Base-by-base conservation (phyloP, 2,329 filamentous ascomycete species). In the Alternaria sp. region DNA sequence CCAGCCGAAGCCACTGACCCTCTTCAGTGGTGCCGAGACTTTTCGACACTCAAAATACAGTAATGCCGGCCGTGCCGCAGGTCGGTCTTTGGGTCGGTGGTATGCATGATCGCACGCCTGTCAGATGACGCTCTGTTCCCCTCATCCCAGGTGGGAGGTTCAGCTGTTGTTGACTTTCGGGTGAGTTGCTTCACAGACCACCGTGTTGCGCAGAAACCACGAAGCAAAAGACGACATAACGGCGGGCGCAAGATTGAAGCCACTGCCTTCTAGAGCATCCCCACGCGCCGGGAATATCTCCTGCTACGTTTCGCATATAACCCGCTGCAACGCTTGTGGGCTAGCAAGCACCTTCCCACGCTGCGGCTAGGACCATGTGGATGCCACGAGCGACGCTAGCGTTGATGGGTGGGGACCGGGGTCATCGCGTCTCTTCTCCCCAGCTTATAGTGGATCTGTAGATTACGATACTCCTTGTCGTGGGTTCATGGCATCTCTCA, bases 361-460 rank as follows among this genome's bases (percentile, higher is more conserved):
- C 49, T 43, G 25, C 54, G 54, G 13, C 54, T 62, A 56, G 50
- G 23, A 44, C 19, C 32, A 40, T 40, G 19, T 49, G 44, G 25
- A 50, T 54, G 56, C 60, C 54, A 58, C 55, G 55, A 59, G 57
- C 59, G 52, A 56, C 52, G 25, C 46, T 63, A 61, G 43, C 47
- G 52, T 44, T 54, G 17, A 65, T 60, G 60, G 62, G 62, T 61
- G 58, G 54, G 36, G 59, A 54, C 63, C 57, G 50, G 59, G 61
- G 50, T 58, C 23, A 36, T 45, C 30, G 17, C 50, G 44, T 17
- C 23, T 21, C 21, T 44, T n/a, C 44, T 32, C 60, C 45, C 59
- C 56, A 63, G 61, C 57, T 49, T 59, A 62, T 61, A 67, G 66
- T 67, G 64, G 64, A 59, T 54, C 57, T 36, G n/a, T 40, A 57